A percentile compares a stretch with the other conserved stretches of the same genome.
These are phyloP conservation scores for Aspergillus haitiensis DNA, from an alignment of 495 filamentous ascomycete genomes.

Conservation along the genomic window DNA sequence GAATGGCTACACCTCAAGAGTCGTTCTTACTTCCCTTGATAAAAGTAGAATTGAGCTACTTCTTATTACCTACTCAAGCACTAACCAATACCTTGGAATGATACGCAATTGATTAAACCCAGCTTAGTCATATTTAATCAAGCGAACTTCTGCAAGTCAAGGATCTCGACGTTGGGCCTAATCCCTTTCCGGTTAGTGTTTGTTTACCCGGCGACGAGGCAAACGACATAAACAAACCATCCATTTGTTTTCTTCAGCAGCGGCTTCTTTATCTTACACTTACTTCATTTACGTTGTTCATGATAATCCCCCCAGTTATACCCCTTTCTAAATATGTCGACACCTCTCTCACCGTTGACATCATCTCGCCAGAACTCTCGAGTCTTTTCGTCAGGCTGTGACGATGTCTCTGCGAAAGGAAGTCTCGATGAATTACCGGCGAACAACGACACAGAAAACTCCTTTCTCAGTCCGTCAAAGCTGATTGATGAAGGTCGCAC, in stretches of 20 bases:
- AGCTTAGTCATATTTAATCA: too few relatives aligned
- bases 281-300: not conserved
- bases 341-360: conserved; percentile 48
- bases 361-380: conserved; percentile 46
- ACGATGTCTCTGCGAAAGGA: conserved; percentile 11
- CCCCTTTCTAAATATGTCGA: conserved; percentile 33
- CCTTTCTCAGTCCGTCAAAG: conserved; percentile 39
- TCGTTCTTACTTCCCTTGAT: too few relatives aligned
- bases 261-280: not conserved
- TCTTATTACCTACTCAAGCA: too few relatives aligned
- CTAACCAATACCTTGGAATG: too few relatives aligned
- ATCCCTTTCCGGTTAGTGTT: conserved; percentile 35
- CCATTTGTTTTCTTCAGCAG: not conserved
- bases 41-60: too few relatives aligned
- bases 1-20: too few relatives aligned
- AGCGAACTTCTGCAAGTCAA: too few relatives aligned
- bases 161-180: conserved; percentile 8
- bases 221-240: conserved; percentile 24
- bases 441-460: conserved; percentile 36
- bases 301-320: not conserved
- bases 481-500: conserved; percentile 23
- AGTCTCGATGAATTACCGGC: conserved; percentile 19
- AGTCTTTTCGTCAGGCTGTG: conserved; percentile 30
- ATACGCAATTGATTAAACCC: too few relatives aligned
- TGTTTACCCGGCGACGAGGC: conserved; percentile 48